Evolutionary conservation across 176 grass and related monocot species (phyloP).

Genomic region (Eragrostis curvula): DNA sequence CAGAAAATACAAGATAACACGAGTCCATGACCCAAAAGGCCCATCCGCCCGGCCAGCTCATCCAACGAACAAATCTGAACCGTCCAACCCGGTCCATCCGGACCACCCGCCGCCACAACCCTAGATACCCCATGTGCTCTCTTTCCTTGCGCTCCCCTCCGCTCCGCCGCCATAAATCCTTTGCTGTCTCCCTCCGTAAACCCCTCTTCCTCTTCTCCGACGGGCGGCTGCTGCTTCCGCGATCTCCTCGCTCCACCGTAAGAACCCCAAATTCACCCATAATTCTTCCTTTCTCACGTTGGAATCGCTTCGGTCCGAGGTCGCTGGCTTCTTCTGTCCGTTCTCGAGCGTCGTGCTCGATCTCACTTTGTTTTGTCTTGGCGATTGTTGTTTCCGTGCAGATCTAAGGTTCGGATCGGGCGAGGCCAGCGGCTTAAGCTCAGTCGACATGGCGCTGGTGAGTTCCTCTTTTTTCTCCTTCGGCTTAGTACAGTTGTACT

Average conservation of each 20-base stretch:
- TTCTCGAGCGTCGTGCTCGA: background rate
- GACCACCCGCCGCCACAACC: slow-evolving; percentile 29
- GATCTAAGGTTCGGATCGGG: slow-evolving; percentile 39
- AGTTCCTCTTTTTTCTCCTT: background rate
- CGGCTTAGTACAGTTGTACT: background rate
- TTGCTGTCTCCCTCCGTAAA: background rate
- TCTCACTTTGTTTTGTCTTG: slow-evolving; percentile 19
- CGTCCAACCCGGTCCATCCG: background rate
- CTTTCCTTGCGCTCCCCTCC: background rate
- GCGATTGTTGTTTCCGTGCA: slow-evolving; percentile 5
- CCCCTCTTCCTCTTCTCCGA: slow-evolving; percentile 8
- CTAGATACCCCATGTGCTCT: slow-evolving; percentile 29
- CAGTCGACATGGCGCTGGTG: slow-evolving; percentile 50
- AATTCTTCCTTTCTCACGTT: background rate
- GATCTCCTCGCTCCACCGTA: slow-evolving; percentile 17
- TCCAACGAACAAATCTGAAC: background rate
- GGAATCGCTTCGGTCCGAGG: background rate
- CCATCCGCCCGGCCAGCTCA: background rate
- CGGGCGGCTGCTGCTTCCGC: slow-evolving; percentile 9
- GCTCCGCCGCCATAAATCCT: slow-evolving; percentile 44
- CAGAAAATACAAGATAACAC: background rate
- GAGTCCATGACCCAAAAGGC: background rate
- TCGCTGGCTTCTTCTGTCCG: background rate
- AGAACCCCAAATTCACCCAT: background rate
- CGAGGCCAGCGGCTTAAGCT: slow-evolving; percentile 6